Evolutionary conservation across 2,329 filamentous ascomycete species (phyloP), one percentile per base, ranked within the genome.

Genomic region (Lachnum nothofagi): DNA sequence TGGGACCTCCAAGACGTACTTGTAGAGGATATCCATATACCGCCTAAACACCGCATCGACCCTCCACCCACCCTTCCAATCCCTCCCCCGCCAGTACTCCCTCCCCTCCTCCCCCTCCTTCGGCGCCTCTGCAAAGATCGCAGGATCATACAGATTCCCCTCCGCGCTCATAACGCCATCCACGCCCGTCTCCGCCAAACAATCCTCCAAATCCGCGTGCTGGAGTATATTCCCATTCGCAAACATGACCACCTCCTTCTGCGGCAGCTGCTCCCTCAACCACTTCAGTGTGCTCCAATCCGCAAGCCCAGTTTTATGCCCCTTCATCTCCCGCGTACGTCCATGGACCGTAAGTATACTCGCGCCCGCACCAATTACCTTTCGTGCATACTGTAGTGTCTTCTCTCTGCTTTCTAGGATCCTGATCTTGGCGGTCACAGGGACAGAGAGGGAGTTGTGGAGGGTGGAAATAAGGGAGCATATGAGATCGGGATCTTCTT

Each of bases 81-180:
- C 80, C 44, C 72, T 76, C 0, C 87, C 88, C 27, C 86, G 76
- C 91, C 91, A 97, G 68, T 93, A 97, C 61, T 94, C 90, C 51
- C 85, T 76, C 0, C 81, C 82, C 65, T 88, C 82, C 40, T 82
- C 67, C 0, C 83, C 86, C 0, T 72, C 61, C 0, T 78, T 65
- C 0, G 89, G 89, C 14, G 82, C 75, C 25, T 74, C 70, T 12
- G 85, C 82, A 63, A 98, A 98, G 37, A 98, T 85, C 2, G 82
- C 83, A 0, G 93, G 93, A 64, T 98, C 89, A 63, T 89, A 91
- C 0, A 98, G 76, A 64, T 96, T 95, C 0, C 90, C 93, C 69
- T 98, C 93, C 4, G 93, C 93, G 58, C 86, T 91, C 93, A 98
- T 97, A 44, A 98, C 82, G 16, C 79, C 93, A 66, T 98, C 93